Base-by-base conservation (phyloP, 2,329 filamentous ascomycete species). In the Chrysoporthe deuterocubensis region DNA sequence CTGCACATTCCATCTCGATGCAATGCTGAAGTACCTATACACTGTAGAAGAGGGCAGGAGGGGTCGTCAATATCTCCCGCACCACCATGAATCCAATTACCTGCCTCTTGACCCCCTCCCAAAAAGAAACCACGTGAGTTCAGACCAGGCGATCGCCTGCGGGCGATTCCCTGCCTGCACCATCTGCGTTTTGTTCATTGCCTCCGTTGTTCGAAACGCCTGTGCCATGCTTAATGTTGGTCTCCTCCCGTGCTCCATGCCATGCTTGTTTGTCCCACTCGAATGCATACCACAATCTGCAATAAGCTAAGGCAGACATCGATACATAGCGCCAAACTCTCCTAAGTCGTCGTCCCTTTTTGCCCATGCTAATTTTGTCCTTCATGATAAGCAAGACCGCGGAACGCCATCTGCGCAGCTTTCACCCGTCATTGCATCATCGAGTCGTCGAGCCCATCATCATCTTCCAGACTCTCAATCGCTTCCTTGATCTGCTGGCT, bases 401-500 rank as follows among this genome's bases (percentile, higher is more conserved):
- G 14, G 37, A 42, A 14, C 2, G 54, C 26, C 62, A 4, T 62
- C 1, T 48, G 43, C 26, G 26, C 18, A 34, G 21, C 42, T 32
- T 62, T 40, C 62, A 40, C 46, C 72, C 70, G 71, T 85, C 79
- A 87, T 80, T 80, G 81, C 79, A 87, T 87, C 83, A 89, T 88
- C 69, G 86, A 88, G 76, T 89, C 87, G 70, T 89, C 86, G 78
- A 92, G 89, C 67, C 89, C 87, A 67, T 92, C 89, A 69, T 92
- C 90, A 67, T 94, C 90, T 74, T 97, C 93, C 67, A 98, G 86
- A 73, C 90, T 91, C 82, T 98, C 95, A 81, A 99, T 97, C 21
- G 93, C 94, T 77, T 97, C 94, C 80, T 98, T 99, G 80, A 99
- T 97, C 78, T 94, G 91, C 71, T 92, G 91, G 72, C 93, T 94